These are phyloP conservation scores for Piper betle DNA, from an alignment of 164 flowering plant genomes.

Conservation along the genomic window DNA sequence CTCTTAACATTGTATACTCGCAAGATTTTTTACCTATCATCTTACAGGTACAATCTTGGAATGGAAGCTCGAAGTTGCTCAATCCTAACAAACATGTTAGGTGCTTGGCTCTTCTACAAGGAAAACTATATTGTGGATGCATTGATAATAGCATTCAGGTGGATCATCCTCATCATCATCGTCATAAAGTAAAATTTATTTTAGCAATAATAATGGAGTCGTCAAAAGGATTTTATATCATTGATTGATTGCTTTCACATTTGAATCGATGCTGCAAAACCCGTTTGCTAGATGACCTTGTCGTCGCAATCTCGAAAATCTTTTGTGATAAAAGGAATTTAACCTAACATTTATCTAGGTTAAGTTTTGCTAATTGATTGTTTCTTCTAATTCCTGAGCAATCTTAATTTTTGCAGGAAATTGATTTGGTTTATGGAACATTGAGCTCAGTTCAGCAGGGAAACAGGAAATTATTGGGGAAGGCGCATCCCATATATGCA, in stretches of 20 bases:
- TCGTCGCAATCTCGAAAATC: too few species aligned
- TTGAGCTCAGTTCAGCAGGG: slow-evolving; percentile 46
- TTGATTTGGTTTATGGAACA: slow-evolving; percentile 68
- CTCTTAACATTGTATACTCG: not conserved
- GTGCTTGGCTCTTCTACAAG: slow-evolving; percentile 50
- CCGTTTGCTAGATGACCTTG: too few species aligned
- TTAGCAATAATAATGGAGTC: too few species aligned
- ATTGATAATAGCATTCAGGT: slow-evolving; percentile 71
- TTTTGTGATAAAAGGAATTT: not conserved
- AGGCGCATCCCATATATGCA: slow-evolving; percentile 45
- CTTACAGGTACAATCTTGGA: slow-evolving; percentile 61
- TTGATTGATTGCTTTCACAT: too few species aligned
- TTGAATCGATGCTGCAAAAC: too few species aligned
- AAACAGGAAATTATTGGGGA: slow-evolving; percentile 43
- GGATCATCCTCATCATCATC: not conserved
- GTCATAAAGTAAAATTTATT: too few species aligned
- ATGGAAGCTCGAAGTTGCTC: slow-evolving; percentile 46
- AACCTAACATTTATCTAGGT: too few species aligned
- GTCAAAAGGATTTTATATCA: too few species aligned
- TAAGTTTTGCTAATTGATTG: not conserved
- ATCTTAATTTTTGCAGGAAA: slow-evolving; percentile 29
- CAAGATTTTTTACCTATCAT: not conserved
- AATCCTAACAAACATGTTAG: slow-evolving; percentile 43
- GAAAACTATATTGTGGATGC: slow-evolving; percentile 73
- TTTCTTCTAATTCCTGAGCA: not conserved